A percentile compares a stretch with the other conserved stretches of the same genome.
Evolutionary conservation across 2,329 filamentous ascomycete genomes (phyloP).

Genomic region (Periconia macrospinosa): DNA sequence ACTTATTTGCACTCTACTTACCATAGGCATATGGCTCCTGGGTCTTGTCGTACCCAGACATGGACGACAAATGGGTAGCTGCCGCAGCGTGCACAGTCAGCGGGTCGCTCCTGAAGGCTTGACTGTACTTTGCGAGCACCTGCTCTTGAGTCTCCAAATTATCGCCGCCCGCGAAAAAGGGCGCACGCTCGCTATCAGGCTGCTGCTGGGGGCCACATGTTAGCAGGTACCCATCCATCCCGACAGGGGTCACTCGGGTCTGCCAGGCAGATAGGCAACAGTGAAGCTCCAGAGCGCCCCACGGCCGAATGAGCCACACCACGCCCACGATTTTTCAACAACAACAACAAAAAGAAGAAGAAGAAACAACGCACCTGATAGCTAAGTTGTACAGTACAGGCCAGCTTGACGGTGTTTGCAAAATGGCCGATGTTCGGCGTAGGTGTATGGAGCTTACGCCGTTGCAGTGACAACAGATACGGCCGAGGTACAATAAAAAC

Average conservation of each 20-base stretch:
- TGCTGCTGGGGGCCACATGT: conserved; percentile 15
- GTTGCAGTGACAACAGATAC: conserved; percentile 10
- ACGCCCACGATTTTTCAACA: conserved; percentile 8
- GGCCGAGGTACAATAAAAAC: background rate
- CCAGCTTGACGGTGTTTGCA: conserved; percentile 38
- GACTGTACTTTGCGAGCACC: conserved; percentile 33
- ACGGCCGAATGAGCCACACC: conserved; percentile 17
- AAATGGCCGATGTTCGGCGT: conserved; percentile 13
- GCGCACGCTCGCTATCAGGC: conserved; percentile 37
- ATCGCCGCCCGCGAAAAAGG: conserved; percentile 28
- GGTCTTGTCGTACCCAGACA: conserved; percentile 80
- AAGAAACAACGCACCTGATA: conserved; percentile 39
- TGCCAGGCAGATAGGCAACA: conserved; percentile 27
- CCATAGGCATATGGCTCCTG: conserved; percentile 78
- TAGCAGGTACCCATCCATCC: conserved; percentile 29
- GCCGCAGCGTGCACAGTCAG: conserved; percentile 45
- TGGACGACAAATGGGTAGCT: conserved; percentile 62
- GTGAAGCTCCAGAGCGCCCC: conserved; percentile 9
- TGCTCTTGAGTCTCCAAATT: conserved; percentile 22
- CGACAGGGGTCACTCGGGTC: conserved; percentile 18
- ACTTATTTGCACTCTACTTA: conserved; percentile 55
- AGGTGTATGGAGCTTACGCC: conserved; percentile 13
- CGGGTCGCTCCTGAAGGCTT: conserved; percentile 51
- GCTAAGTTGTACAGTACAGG: conserved; percentile 35
- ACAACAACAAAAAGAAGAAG: conserved; percentile 7